Base-by-base conservation (phyloP, 2,329 filamentous ascomycete species). In the Colletotrichum nymphaeae region DNA sequence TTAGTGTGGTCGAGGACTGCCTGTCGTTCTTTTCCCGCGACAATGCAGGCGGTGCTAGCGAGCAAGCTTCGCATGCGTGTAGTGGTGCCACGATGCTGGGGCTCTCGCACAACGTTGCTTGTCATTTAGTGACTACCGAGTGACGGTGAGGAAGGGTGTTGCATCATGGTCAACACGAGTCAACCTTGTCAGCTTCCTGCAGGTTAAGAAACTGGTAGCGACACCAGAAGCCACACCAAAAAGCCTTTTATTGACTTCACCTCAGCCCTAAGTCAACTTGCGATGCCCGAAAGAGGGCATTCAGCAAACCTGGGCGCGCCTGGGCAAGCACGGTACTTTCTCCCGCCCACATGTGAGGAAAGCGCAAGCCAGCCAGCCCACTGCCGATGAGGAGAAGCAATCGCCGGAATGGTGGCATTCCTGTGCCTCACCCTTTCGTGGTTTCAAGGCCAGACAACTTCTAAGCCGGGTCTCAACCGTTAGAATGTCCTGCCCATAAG, bases 231-330 rank as follows among this genome's bases (percentile, higher is more conserved):
- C 24, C 22, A 49, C 42, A 9, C 32, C 28, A 56, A 35, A 19
- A 46, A 56, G 22, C 30, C 60, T 59, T 56, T 73, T 62, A 69
- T 74, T 56, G 67, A 63, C 49, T 62, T 53, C 69, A 49, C 35
- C 57, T 69, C 72, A 66, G 64, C 72, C 72, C 64, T 69, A 58
- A 74, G 72, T 64, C 72, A 69, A 56, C 19, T n/a, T 70, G 16
- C 35, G 60, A 62, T 49, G 32, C 24, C 69, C 63, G 26, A 56
- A 46, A 65, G 24, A 67, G 37, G 16, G 8, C 26, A 66, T 30
- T 7, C 16, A 8, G 35, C 14, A 46, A n/a, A 49, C 35, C 30
- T 9, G 5, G 66, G 9, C 42, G 42, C 14, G 7, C 16, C 19
- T 58, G 66, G 49, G 12, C n/a, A 22, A 19, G 66, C 65, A 64